These are phyloP conservation scores for Plantago elongata DNA, from an alignment of 257 asterid species.

Conservation along the genomic window DNA sequence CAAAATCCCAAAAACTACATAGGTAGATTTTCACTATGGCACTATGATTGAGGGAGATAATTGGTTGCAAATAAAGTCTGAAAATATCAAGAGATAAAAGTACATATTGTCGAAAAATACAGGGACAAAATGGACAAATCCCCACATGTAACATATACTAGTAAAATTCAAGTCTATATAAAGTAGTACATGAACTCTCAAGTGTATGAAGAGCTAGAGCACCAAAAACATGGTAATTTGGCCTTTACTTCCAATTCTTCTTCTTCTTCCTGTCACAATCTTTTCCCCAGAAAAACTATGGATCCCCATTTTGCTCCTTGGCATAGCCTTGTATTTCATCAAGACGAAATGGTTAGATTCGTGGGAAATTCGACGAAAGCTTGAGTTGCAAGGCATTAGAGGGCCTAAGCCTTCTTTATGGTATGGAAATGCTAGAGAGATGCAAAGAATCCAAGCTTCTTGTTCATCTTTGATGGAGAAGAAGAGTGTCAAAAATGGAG, in stretches of 20 bases:
- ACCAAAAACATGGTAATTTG: too few species aligned
- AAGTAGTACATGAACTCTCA: too few species aligned
- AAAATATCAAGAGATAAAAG: too few species aligned
- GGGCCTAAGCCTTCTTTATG: conserved; percentile 62
- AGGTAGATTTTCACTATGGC: too few species aligned
- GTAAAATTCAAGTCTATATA: background rate
- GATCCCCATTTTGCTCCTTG: conserved; percentile 11
- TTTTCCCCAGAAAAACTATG: background rate
- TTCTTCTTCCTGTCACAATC: conserved; percentile 7
- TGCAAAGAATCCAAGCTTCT: conserved; percentile 58
- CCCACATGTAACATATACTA: too few species aligned
- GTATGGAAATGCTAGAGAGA: conserved; percentile 64
- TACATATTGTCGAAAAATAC: too few species aligned
- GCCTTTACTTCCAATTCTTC: conserved; percentile 14
- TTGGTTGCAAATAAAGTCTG: too few species aligned
- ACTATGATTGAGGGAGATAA: too few species aligned
- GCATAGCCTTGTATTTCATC: conserved; percentile 23
- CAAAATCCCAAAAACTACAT: too few species aligned
- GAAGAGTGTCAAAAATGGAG: conserved; percentile 21
- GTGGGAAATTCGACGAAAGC: conserved; percentile 39
- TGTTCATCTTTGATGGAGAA: conserved; percentile 4
- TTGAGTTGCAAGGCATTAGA: conserved; percentile 58
- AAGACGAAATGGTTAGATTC: conserved; percentile 38
- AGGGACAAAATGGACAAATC: too few species aligned
- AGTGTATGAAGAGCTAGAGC: too few species aligned